Evolutionary conservation across 1,284 basidiomycete species (phyloP), one percentile per base, ranked within the genome.

Genomic region (Peniophora sp.): DNA sequence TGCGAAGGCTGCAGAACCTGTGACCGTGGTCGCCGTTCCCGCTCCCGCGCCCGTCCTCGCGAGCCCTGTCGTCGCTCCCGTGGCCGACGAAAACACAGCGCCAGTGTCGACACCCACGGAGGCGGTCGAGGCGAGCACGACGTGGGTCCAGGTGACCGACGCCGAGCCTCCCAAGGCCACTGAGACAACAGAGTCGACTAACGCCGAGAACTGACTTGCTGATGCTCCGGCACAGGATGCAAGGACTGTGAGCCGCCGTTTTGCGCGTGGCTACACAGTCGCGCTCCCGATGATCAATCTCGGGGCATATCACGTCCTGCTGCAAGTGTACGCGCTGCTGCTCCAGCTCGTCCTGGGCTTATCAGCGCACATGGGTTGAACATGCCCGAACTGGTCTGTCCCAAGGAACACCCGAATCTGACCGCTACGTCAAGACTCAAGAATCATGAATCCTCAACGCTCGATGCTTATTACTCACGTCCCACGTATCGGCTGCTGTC

Each of bases 321-420:
- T 76, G 55, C 72, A 78, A 64, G 62, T 81, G 65, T 80, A 76
- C 64, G 65, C 71, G 57, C 54, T 77, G 53, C 49, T 65, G n/a
- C 43, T 45, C 9, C 15, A 24, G 20, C 43, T 45, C 23, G n/a
- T 24, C 9, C 27, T 32, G 27, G 27, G 6, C 27, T 32, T 32
- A 12, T 32, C 6, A 32, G 27, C 27, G 27, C 27, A 12, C 12
- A 32, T 12, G 27, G 27, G 27, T 12, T 32, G 27, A 32, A 6
- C 12, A 32, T 32, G 27, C 27, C 27, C 27, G 12, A 32, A 6
- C 27, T 12, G 27, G 27, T 32, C 27, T 32, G 27, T 32, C 12
- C 27, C 27, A 12, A 12, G 5, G 27, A 32, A 32, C 12, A 5
- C 6, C 12, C 6, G 12, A 5, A 32, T 32, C 12, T 32, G 27